Base-by-base conservation (phyloP, 257 asterid genomes). In the Scutellaria baicalensis region DNA sequence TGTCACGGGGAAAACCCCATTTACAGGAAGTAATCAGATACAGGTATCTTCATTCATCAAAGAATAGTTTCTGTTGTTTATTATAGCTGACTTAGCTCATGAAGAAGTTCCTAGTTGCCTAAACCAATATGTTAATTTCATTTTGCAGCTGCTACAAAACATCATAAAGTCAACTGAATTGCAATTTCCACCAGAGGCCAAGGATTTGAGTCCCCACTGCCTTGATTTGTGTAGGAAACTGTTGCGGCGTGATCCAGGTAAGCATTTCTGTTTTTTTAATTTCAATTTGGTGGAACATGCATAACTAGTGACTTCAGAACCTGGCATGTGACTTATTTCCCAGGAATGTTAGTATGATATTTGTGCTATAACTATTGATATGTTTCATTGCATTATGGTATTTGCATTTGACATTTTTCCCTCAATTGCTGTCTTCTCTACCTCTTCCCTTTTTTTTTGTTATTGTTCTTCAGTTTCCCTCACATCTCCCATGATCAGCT, bases 201-300 rank as follows among this genome's bases (percentile, higher is more conserved):
- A 72, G 77, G 79, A 81, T 80, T 82, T 94, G 76, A 86, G 81
- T 71, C 85, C 89, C 43, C 80, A 71, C 72, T 89, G 92, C 84
- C 57, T 79, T 10, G 99, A 94, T 74, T 83, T 94, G 84, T 94
- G 99, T 68, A 80, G 74, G 75, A 94, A 91, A 77, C 79, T 94
- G 86, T 82, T 94, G 75, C 90, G 97, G 59, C 88, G 89, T 47
- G 81, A 88, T 83, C 99, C 99, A 73, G 98, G 99, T 91, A 79
- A 42, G 68, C 21, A 42, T 59, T 59, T 51, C 16, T 59, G 73
- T 27, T 50, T 52, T 52, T 49, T 66, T 31, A 45, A 42, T 76
- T 57, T 51, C 23, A 57, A 48, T 45, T 20, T 65, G 16, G 39
- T 60, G 11, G 9, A 39, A 62, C 76, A 71, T 61, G 70, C 56